Base-by-base conservation (phyloP, 805 yeast species). In the Teunomyces cretensis region DNA sequence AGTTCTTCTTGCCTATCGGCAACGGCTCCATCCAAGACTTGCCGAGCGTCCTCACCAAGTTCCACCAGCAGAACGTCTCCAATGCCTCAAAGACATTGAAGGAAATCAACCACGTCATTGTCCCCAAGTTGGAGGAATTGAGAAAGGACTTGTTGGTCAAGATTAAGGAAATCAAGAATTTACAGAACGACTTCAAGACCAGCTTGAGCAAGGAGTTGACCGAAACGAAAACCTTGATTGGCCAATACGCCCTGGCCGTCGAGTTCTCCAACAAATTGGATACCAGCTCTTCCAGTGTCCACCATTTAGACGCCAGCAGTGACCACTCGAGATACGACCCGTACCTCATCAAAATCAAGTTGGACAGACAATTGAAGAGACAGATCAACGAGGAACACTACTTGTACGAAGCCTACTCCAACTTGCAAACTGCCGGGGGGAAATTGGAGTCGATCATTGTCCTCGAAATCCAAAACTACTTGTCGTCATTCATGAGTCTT, bases 361-460 rank as follows among this genome's bases (percentile, higher is more conserved):
- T 92, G 52, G 96, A 92, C 55, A 76, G 81, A 59, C 92, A 86
- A 63, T 79, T 94, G 57, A 83, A 78, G 55, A 79, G 77, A 53
- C 96, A 89, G 62, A 65, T 92, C 37, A 75, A 76, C 14, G 97
- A 89, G 65, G 97, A 92, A 63, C 86, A 85, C 64, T 86, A 83
- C 57, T 72, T 92, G 39, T 88, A 89, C 59, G 96, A 91, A 62
- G 96, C 97, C 0, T 92, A 79, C 62, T 74, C 83, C 53, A 91
- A 92, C 65, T 75, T 91, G 53, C 96, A 92, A 69, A 80, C 81
- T 30, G 85, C 96, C 1, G 97, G 96, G 41, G 83, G 84, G 46
- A 94, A 90, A 60, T 76, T 94, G 50, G 99, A 72, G 52, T 83
- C 86, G 56, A 92, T 89, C 49, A 94, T 94, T 16, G 88, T 86